Evolutionary conservation across 2,329 filamentous ascomycete genomes (phyloP), one percentile per base, ranked within the genome.

Genomic region (Didymella keratinophila): DNA sequence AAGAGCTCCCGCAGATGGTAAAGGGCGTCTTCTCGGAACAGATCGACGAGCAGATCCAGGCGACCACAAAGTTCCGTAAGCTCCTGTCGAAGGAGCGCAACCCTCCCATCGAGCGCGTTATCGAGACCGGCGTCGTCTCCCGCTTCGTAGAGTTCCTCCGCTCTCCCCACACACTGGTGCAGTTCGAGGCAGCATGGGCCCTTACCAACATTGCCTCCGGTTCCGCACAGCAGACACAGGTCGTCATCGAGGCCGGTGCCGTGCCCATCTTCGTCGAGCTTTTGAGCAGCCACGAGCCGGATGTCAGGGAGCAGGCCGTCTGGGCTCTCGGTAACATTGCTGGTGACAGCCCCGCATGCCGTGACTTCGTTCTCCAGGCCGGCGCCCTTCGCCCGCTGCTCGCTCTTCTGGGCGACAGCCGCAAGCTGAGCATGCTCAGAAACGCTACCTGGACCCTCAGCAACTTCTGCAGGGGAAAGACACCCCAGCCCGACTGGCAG

Each of bases 391-490:
- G 92, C 78, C 95, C 95, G 51, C 86, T 99, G 56, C 87, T 99
- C 56, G 87, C 87, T 73, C 86, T 99, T 43, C 88, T 99, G 56
- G 94, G 94, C 53, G 95, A 99, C 79, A 97, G 95, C 83, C 93
- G 95, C 74, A 99, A 99, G 85, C 84, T 99, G 58, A 98, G 93
- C 86, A 99, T 99, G 95, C 89, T 99, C 51, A 87, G 95, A 69
- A 99, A 99, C 78, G 95, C 95, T 34, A 99, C 95, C 23, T 99
- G 95, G 95, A 99, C 95, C 43, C 83, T 99, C 56, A 98, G 95
- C 86, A 99, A 99, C 85, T 99, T 99, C 83, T 99, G 95, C 83
- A 92, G 95, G 84, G 95, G 95, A 81, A 99, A 99, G 87, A 97
- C 94, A 9, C 95, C 95, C 50, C 95, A 99, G 82, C 95, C 95